phyloP scores from a whole-genome alignment of 208 protist genomes.

The Leishmania braziliensis region DNA sequence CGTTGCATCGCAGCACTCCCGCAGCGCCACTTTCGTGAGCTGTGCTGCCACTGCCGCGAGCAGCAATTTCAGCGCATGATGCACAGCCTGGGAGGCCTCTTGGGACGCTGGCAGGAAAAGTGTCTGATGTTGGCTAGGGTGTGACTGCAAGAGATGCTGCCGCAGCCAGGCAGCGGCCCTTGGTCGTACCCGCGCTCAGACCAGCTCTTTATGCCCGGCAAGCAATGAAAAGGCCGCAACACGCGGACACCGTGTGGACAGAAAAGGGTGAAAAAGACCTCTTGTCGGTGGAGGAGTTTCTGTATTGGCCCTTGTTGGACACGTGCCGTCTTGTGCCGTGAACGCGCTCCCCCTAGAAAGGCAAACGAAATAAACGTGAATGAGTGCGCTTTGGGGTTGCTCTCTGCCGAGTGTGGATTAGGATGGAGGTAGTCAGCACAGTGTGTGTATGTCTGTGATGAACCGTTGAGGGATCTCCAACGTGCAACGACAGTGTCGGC shows the following conservation, averaged over 20 bases:
- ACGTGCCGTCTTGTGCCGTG: background rate
- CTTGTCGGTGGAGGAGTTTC: background rate
- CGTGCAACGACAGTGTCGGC: background rate
- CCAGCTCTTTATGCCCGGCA: background rate
- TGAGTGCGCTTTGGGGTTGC: background rate
- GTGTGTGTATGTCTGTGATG: background rate
- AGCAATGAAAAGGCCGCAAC: too few species aligned
- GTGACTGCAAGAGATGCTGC: background rate
- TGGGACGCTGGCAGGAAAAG: background rate
- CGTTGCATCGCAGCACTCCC: conserved; percentile 8
- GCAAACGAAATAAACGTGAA: background rate
- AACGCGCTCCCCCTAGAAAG: background rate
- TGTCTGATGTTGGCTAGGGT: background rate
- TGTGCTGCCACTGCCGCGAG: conserved; percentile 10
- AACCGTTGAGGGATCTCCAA: background rate
- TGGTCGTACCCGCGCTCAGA: background rate
- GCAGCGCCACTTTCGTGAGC: conserved; percentile 20
- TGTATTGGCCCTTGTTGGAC: background rate
- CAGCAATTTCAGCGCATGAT: conserved; percentile 17
- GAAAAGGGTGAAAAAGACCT: background rate
- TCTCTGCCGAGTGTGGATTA: background rate
- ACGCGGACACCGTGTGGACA: background rate
- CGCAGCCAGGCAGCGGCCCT: background rate
- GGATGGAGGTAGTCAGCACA: background rate
- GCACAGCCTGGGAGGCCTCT: conserved; percentile 9